Conservation (phyloP, 176 grass and related monocot genomes). For the Zea luxurians region DNA sequence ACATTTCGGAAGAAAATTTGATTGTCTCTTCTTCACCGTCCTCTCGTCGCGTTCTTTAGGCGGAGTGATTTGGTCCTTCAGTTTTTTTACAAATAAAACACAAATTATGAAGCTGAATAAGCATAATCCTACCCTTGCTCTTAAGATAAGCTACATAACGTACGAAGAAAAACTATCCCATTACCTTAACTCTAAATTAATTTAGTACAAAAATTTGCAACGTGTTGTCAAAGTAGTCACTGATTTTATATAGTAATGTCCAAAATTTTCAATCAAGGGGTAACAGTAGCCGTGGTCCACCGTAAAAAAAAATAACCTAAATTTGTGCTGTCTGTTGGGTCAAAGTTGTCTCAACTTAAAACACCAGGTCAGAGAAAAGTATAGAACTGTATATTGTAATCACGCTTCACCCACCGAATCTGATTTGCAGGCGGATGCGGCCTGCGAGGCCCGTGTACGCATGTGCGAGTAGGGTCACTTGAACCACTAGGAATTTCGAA, state of each 20-base stretch:
- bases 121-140: too few species aligned
- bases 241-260: too few species aligned
- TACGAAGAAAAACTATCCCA: not conserved
- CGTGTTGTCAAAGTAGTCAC: not conserved
- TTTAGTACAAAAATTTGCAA: not conserved
- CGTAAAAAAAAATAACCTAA: not conserved
- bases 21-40: too few species aligned
- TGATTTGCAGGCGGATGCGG: conserved; percentile 35
- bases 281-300: not conserved
- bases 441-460: not conserved
- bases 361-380: not conserved
- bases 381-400: not conserved
- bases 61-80: too few species aligned
- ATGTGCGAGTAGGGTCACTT: conserved; percentile 31
- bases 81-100: too few species aligned
- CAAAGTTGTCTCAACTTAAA: conserved; percentile 1
- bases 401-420: conserved; percentile 36
- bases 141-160: too few species aligned
- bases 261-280: too few species aligned
- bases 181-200: not conserved
- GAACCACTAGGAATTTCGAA: conserved; percentile 31
- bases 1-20: too few species aligned
- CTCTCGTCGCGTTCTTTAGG: too few species aligned
- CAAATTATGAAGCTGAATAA: too few species aligned
- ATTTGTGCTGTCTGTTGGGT: not conserved